Percentiles rank a stretch among this genome's conserved stretches.
Evolutionary conservation across 176 grass and related monocot genomes (phyloP).

Genomic region (Hordeum marinum): DNA sequence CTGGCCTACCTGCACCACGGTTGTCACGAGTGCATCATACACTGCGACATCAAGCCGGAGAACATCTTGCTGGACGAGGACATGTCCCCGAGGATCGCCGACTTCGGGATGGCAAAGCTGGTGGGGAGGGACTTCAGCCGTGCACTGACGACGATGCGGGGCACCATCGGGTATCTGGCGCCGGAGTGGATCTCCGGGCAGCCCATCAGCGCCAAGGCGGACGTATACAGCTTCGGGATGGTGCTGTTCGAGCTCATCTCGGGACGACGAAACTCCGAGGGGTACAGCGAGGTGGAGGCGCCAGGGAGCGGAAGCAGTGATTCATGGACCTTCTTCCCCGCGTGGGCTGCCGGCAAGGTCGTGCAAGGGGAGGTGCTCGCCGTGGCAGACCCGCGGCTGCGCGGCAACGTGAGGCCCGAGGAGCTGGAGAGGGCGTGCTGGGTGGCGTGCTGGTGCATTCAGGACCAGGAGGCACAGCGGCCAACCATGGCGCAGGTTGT

Average conservation of each 20-base stretch:
- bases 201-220: slow-evolving; percentile 29
- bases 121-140: too few relatives aligned
- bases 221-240: slow-evolving; percentile 52
- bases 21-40: slow-evolving; percentile 34
- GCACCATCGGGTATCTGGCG: background rate
- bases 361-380: background rate
- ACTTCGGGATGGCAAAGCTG: too few relatives aligned
- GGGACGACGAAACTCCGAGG: background rate
- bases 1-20: slow-evolving; percentile 4
- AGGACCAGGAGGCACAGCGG: slow-evolving; percentile 19
- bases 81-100: too few relatives aligned
- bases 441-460: slow-evolving; percentile 39
- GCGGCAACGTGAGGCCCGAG: background rate
- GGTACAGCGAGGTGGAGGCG: background rate
- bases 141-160: too few relatives aligned
- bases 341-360: slow-evolving; percentile 10
- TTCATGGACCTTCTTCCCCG: slow-evolving; percentile 4
- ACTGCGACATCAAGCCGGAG: slow-evolving; percentile 51
- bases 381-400: slow-evolving; percentile 25
- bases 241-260: slow-evolving; percentile 43
- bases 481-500: slow-evolving; percentile 29
- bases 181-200: slow-evolving; percentile 36
- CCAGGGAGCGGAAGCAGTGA: background rate
- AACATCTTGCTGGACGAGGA: slow-evolving; percentile 37
- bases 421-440: slow-evolving; percentile 28